These are phyloP conservation scores for Lentinula detonsa DNA, from an alignment of 768 basidiomycete species.

Conservation along the genomic window DNA sequence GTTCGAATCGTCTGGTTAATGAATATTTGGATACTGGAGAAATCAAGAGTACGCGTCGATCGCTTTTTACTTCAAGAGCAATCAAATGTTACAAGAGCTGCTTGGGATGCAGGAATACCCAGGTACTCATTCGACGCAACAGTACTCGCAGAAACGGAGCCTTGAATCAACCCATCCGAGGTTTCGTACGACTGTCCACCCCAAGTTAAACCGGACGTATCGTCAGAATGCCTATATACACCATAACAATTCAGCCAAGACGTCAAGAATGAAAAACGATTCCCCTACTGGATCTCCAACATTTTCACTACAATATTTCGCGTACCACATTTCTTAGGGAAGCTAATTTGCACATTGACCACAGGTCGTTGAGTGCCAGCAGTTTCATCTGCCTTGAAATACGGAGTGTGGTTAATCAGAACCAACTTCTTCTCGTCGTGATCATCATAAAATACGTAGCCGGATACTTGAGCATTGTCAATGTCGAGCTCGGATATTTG, in stretches of 20 bases:
- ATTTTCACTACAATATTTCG: conserved; percentile 37
- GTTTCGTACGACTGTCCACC: conserved; percentile 32
- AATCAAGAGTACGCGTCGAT: too few relatives aligned
- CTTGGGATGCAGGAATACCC: background rate
- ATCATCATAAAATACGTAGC: conserved; percentile 37
- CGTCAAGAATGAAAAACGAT: background rate
- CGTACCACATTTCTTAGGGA: conserved; percentile 23
- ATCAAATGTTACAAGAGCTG: background rate
- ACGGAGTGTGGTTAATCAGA: conserved; percentile 37
- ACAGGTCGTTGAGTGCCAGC: conserved; percentile 18
- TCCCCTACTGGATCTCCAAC: conserved; percentile 41
- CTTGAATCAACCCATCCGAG: conserved; percentile 12
- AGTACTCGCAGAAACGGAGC: background rate
- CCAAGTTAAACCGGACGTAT: conserved; percentile 27
- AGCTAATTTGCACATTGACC: conserved; percentile 35
- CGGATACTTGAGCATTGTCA: conserved; percentile 27
- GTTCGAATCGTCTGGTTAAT: too few relatives aligned
- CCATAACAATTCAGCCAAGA: background rate
- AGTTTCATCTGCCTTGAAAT: conserved; percentile 14
- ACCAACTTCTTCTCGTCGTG: conserved; percentile 26
- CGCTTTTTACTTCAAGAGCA: background rate
- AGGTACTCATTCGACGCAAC: background rate
- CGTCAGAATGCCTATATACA: conserved; percentile 38
- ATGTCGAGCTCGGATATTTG: conserved; percentile 30
- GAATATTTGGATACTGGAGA: too few relatives aligned